Conservation (phyloP, 257 asterid species). For the Nicotiana noctiflora region DNA sequence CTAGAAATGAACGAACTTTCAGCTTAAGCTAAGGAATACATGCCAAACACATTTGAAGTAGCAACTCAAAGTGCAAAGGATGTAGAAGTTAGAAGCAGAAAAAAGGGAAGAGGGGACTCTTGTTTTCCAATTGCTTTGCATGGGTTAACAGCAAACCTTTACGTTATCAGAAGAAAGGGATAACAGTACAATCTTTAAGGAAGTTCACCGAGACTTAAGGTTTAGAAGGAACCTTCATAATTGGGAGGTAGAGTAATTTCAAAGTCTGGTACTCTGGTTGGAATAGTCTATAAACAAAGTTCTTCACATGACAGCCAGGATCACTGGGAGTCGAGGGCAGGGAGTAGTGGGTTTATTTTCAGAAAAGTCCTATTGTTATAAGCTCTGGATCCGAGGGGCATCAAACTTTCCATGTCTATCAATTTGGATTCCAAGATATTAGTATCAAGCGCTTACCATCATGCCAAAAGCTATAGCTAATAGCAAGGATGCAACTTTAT, state of each 20-base stretch:
- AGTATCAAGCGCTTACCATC: no score
- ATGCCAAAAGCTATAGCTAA: no score
- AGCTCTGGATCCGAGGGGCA: background rate
- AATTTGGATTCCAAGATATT: background rate
- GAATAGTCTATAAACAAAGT: background rate
- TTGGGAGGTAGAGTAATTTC: background rate
- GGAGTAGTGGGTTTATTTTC: background rate
- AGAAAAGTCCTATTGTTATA: background rate
- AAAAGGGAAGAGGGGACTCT: background rate
- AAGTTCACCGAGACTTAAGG: background rate
- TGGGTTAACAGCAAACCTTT: background rate
- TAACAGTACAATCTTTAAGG: background rate
- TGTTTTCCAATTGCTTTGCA: background rate
- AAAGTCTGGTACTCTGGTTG: background rate
- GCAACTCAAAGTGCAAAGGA: conserved; percentile 3
- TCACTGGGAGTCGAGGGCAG: background rate
- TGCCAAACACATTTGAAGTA: background rate
- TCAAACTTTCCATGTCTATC: background rate
- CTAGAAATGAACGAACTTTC: background rate
- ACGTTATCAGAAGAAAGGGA: no score
- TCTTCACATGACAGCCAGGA: background rate
- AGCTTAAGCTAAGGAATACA: conserved; percentile 4
- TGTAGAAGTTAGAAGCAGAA: background rate
- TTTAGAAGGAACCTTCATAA: background rate
- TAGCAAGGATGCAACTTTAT: no score